Base-by-base conservation (phyloP, 805 yeast genomes). In the Ogataea populi-albae region DNA sequence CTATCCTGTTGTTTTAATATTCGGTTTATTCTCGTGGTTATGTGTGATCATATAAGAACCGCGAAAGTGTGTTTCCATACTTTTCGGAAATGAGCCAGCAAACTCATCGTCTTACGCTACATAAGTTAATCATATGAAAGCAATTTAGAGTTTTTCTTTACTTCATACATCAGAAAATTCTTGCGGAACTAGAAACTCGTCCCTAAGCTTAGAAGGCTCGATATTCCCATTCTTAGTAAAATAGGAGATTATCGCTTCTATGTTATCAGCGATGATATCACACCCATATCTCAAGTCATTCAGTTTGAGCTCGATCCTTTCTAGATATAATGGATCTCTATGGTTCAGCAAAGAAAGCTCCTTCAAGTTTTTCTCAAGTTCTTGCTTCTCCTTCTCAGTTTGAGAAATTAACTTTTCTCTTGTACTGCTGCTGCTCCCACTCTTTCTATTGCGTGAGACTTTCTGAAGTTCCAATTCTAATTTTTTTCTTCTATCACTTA, bases 1-100 rank as follows among this genome's bases (percentile, higher is more conserved):
- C 5, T 75, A 73, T 43, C 81, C 81, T 1, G 69, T 76, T 9
- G 67, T 65, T 9, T 60, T 75, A 38, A 70, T 75, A 55, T 75
- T 69, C 49, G 68, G 75, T 2, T 63, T 73, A 3, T 66, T 75
- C 43, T 62, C 76, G 23, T 76, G 80, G 80, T 61, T 76, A 22
- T 70, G 66, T 35, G 72, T 75, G 11, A 75, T 75, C 28, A 68
- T 75, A 14, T 71, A 53, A 42, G 11, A 17, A 12, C 15, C 23
- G 4, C 12, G 45, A 32, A 20, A 12, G 8, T 4, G 21, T 28
- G 8, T 20, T 22, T 10, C 7, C 20, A 18, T 21, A 27, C 22
- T n/a, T 10, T 10, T 12, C 28, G 28, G 16, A n/a, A n/a, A n/a
- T n/a, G n/a, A n/a, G n/a, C n/a, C n/a, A n/a, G n/a, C n/a, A n/a